phyloP scores from a whole-genome alignment of 2,329 filamentous ascomycete species.

The Arthrobotrys sphaeroides region DNA sequence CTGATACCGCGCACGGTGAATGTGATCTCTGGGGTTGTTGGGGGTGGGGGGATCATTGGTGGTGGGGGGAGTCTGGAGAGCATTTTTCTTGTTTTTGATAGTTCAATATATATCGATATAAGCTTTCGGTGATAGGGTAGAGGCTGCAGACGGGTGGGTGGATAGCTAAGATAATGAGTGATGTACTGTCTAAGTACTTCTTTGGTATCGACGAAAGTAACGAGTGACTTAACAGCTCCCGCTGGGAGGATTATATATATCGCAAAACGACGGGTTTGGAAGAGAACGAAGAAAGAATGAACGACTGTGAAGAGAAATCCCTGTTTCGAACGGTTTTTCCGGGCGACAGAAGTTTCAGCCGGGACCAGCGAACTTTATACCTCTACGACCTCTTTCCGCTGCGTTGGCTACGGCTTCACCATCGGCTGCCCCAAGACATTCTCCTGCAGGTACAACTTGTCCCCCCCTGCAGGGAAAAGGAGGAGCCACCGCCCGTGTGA shows the following conservation, averaged over 20 bases:
- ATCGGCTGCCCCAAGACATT: not conserved
- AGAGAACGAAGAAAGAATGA: not conserved
- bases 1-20: conserved; percentile 42
- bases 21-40: conserved; percentile 25
- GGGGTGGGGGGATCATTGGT: conserved; percentile 12
- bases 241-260: not conserved
- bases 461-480: conserved; percentile 21
- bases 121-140: not conserved
- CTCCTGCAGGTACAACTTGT: conserved; percentile 6
- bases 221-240: not conserved
- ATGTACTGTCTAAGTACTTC: not conserved
- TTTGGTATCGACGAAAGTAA: not conserved
- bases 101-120: not conserved
- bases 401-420: not conserved
- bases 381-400: not conserved
- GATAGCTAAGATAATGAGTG: not conserved
- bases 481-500: not conserved
- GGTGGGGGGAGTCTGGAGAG: conserved; percentile 11
- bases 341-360: conserved; percentile 6
- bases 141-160: not conserved
- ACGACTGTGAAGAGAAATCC: not conserved
- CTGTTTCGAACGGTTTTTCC: conserved; percentile 11
- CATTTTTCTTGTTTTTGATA: not conserved
- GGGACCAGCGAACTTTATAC: conserved; percentile 17
- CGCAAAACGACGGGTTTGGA: not conserved